A percentile compares a stretch with the other conserved stretches of the same genome.
Conservation (phyloP, 345 rosid genomes). For the Dipteronia sinensis region DNA sequence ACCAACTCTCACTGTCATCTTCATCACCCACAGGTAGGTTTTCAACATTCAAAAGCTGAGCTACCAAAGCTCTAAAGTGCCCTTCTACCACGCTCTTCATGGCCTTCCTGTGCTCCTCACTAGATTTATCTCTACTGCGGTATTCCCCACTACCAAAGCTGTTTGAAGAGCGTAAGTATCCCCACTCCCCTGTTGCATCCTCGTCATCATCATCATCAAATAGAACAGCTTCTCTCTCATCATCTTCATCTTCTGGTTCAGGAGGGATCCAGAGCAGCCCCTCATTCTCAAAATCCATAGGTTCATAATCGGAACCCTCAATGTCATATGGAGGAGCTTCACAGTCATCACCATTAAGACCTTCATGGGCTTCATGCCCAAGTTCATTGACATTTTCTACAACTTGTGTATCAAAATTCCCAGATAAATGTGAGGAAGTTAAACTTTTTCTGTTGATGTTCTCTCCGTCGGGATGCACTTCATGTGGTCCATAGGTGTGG, state of each 20-base stretch:
- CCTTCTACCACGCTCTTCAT: conserved; percentile 89
- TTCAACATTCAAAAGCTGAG: conserved; percentile 80
- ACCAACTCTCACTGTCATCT: conserved; percentile 74
- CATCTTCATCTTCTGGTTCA: conserved; percentile 94
- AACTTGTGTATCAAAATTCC: conserved; percentile 45
- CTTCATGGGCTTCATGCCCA: conserved; percentile 37
- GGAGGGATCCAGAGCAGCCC: conserved; percentile 89
- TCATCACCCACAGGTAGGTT: conserved; percentile 67
- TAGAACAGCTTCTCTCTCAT: conserved; percentile 77
- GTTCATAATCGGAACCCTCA: conserved; percentile 58
- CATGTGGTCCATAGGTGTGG: conserved; percentile 47
- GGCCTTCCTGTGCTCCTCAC: conserved; percentile 60
- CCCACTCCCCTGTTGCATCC: conserved; percentile 78
- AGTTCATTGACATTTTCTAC: conserved; percentile 35
- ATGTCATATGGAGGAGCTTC: conserved; percentile 48
- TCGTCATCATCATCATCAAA: conserved; percentile 71
- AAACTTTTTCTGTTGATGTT: conserved; percentile 38
- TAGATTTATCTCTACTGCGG: conserved; percentile 54
- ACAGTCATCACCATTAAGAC: conserved; percentile 47
- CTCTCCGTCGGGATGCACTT: conserved; percentile 51
- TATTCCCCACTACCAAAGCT: conserved; percentile 71
- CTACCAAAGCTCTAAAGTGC: conserved; percentile 83
- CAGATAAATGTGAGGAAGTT: conserved; percentile 45
- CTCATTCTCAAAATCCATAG: conserved; percentile 86
- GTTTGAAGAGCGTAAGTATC: conserved; percentile 61